Evolutionary conservation across 139 green algal species (phyloP).

Genomic region (Tetraselmis striata): DNA sequence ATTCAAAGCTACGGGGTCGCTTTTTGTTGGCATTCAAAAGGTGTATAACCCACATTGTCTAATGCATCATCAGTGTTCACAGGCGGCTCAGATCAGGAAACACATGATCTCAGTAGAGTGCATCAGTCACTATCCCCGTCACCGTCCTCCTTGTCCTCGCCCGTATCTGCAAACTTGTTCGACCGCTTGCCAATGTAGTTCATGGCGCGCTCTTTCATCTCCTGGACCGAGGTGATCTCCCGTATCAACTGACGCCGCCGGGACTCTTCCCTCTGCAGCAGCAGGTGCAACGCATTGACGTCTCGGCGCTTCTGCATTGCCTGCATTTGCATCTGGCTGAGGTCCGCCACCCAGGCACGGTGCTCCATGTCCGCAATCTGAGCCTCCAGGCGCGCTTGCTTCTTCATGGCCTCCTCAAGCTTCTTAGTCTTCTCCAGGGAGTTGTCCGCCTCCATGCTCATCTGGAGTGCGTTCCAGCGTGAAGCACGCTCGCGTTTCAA

Average conservation of each 20-base stretch:
- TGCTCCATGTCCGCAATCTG: not conserved
- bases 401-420: not conserved
- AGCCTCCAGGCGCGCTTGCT: not conserved
- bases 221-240: not conserved
- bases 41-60: too few relatives aligned
- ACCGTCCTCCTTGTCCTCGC: too few relatives aligned
- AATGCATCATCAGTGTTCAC: too few relatives aligned
- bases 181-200: not conserved
- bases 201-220: not conserved
- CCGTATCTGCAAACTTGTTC: not conserved
- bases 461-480: not conserved
- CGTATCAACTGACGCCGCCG: not conserved
- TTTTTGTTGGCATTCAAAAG: too few relatives aligned
- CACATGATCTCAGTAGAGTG: too few relatives aligned
- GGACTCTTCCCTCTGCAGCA: not conserved
- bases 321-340: not conserved
- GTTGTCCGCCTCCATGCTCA: not conserved
- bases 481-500: not conserved
- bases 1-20: too few relatives aligned
- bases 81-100: too few relatives aligned
- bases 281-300: not conserved
- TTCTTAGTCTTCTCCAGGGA: not conserved
- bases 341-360: not conserved
- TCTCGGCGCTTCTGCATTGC: not conserved
- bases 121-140: too few relatives aligned